A percentile compares a stretch with the other conserved stretches of the same genome.
phyloP scores from a whole-genome alignment of 73 alveolate species.

The Symbiodinium pilosum region DNA sequence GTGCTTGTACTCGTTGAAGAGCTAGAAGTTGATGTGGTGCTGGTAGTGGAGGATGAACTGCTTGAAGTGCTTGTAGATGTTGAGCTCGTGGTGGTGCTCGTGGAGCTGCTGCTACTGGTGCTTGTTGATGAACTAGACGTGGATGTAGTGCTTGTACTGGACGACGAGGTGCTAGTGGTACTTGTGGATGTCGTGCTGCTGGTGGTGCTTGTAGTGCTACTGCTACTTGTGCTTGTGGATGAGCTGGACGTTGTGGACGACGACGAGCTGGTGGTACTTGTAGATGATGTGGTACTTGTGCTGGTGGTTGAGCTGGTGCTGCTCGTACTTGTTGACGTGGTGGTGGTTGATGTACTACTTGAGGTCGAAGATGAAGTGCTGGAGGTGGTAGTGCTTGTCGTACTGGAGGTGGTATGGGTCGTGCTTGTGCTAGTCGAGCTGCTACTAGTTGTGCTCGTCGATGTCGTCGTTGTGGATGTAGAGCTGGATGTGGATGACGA shows the following conservation, averaged over 20 bases:
- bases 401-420: constrained; percentile 15
- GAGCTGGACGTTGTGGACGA: background rate
- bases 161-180: background rate
- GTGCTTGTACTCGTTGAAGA: background rate
- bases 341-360: background rate
- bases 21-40: background rate
- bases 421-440: constrained; percentile 16
- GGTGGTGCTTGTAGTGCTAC: background rate
- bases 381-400: background rate
- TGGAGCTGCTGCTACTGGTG: background rate
- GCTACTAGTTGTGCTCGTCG: background rate
- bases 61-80: background rate
- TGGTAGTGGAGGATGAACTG: background rate
- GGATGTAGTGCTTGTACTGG: background rate
- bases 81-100: background rate
- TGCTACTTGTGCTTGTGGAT: background rate
- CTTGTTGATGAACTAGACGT: background rate
- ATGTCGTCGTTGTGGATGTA: background rate
- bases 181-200: background rate
- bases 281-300: background rate
- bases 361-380: background rate
- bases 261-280: background rate
- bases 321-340: background rate
- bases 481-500: background rate
- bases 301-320: background rate